A percentile compares a stretch with the other conserved stretches of the same genome.
Conservation (phyloP, 352 stramenopile species). For the Globisporangium splendens region DNA sequence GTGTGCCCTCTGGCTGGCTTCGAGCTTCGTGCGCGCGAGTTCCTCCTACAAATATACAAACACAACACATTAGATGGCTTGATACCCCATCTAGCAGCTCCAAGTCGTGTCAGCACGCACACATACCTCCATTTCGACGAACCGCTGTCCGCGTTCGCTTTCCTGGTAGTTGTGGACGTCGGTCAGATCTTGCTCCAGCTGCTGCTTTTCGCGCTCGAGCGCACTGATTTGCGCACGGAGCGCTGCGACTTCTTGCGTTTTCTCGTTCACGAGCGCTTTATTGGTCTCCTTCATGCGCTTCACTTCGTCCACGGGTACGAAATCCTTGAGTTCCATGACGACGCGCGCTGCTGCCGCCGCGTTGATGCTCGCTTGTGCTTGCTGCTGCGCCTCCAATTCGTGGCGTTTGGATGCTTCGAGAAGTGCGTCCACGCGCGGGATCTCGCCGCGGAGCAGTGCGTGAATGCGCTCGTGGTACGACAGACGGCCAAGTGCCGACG, state of each 20-base stretch:
- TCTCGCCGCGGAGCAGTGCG: slow-evolving; percentile 39
- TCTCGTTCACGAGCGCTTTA: slow-evolving; percentile 32
- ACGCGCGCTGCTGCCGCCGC: slow-evolving; percentile 14
- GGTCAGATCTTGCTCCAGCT: slow-evolving; percentile 54
- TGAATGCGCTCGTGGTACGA: slow-evolving; percentile 56
- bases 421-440: slow-evolving; percentile 36
- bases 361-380: slow-evolving; percentile 16
- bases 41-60: slow-evolving; percentile 24
- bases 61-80: background rate
- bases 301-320: slow-evolving; percentile 58
- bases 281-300: slow-evolving; percentile 40
- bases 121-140: slow-evolving; percentile 52
- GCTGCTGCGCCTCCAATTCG: slow-evolving; percentile 20
- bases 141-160: slow-evolving; percentile 54
- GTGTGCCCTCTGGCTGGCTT: slow-evolving; percentile 43
- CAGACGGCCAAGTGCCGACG: slow-evolving; percentile 18
- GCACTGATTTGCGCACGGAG: slow-evolving; percentile 31
- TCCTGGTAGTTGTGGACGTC: slow-evolving; percentile 73
- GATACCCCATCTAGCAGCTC: no score
- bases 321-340: slow-evolving; percentile 69
- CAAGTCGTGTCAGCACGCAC: no score
- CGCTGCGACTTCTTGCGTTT: slow-evolving; percentile 20
- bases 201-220: slow-evolving; percentile 53
- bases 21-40: slow-evolving; percentile 47
- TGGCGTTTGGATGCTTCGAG: slow-evolving; percentile 18